Evolutionary conservation across 345 rosid genomes (phyloP), one percentile per base, ranked within the genome.

Genomic region (Lepidium aucheri): DNA sequence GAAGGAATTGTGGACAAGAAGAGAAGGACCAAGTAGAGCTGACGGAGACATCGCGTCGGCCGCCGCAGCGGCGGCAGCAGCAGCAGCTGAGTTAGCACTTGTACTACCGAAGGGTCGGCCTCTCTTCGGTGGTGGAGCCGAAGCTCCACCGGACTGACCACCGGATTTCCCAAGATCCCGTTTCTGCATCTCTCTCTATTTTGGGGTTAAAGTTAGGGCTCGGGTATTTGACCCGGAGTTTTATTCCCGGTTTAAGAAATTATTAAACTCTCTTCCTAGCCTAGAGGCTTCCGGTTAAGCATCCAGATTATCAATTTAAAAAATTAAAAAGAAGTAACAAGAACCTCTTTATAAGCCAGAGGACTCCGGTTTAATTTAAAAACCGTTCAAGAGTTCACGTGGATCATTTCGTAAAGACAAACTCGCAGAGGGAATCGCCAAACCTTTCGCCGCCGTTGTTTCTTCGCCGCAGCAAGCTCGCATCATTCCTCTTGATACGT

Each of bases 91-190:
- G 40, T 74, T 74, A 7, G 77, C 73, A 46, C 69, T 70, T 3
- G 86, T 80, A 79, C 97, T 88, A 14, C 99, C 97, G 55, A 88
- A 84, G 0, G 99, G 97, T 0, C 97, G 96, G 56, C 99, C 97
- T 69, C 97, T 77, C 79, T 90, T 90, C 12, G 92, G 62, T 7
- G 88, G 67, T 12, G 90, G 85, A 10, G 86, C 79, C 55, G 86
- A 67, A 20, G 75, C 59, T 69, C 92, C 92, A 36, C 92, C 90
- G 38, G 82, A 83, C 36, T 83, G 68, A 55, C 88, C 85, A 18
- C 84, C 90, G 72, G 88, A 67, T 82, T 90, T 90, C 70, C 75
- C 78, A 74, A 61, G 85, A 40, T 90, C 99, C 62, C 95, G 61
- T 89, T 94, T 94, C 81, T 90, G 96, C 99, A 94, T 90, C 60